A percentile compares a stretch with the other conserved stretches of the same genome.
Conservation (phyloP, 1,284 basidiomycete genomes). For the Fomitopsis betulina region DNA sequence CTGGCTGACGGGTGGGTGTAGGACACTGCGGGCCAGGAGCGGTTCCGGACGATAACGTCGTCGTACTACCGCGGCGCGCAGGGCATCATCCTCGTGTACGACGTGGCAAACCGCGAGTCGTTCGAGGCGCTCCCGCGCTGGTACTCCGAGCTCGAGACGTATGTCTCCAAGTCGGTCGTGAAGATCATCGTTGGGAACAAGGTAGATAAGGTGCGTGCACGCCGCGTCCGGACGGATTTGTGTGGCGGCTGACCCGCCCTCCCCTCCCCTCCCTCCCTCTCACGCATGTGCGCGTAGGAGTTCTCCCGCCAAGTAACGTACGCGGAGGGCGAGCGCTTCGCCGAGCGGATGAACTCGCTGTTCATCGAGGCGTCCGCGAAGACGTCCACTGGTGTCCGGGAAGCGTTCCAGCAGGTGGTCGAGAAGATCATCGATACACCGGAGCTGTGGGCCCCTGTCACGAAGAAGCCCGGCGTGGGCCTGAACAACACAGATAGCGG, state of each 20-base stretch:
- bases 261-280: not conserved
- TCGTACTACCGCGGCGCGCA: slow-evolving; percentile 93
- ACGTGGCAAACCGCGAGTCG: slow-evolving; percentile 86
- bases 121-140: slow-evolving; percentile 92
- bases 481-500: slow-evolving; percentile 7
- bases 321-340: slow-evolving; percentile 80
- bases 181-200: slow-evolving; percentile 97
- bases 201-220: slow-evolving; percentile 75
- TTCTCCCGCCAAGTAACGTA: slow-evolving; percentile 84
- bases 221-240: not conserved
- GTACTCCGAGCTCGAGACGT: slow-evolving; percentile 94
- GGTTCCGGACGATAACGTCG: slow-evolving; percentile 88
- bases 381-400: slow-evolving; percentile 75
- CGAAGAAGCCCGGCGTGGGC: slow-evolving; percentile 6
- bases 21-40: slow-evolving; percentile 91
- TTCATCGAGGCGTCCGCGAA: slow-evolving; percentile 91
- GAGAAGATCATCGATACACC: slow-evolving; percentile 63
- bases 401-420: slow-evolving; percentile 81
- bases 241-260: not conserved
- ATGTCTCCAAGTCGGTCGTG: slow-evolving; percentile 84
- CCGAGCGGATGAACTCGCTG: slow-evolving; percentile 73
- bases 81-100: slow-evolving; percentile 94
- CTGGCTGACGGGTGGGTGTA: slow-evolving; percentile 24
- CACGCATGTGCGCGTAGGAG: slow-evolving; percentile 47
- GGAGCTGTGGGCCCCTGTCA: slow-evolving; percentile 52